Evolutionary conservation across 2,329 filamentous ascomycete genomes (phyloP).

Genomic region (Aspergillus piperis): DNA sequence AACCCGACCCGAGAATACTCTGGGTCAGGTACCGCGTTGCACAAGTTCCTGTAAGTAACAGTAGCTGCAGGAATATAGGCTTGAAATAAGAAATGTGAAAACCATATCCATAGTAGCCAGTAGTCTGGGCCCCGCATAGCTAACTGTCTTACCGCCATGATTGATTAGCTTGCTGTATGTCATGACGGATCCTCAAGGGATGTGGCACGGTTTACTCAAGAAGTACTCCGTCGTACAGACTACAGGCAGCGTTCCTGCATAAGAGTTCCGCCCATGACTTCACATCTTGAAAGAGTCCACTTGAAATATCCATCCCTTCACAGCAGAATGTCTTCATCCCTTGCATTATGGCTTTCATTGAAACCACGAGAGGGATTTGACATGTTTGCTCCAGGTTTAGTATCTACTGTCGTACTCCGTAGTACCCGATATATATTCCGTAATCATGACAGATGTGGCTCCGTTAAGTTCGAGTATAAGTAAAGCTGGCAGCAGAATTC

Average conservation of each 20-base stretch:
- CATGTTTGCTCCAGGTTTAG: neutral
- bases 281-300: neutral
- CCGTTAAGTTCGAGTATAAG: too few species aligned
- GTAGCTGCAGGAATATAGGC: neutral
- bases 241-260: neutral
- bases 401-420: too few species aligned
- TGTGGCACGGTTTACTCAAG: neutral
- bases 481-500: too few species aligned
- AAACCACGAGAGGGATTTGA: neutral
- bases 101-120: neutral
- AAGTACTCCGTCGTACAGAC: too few species aligned
- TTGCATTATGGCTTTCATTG: neutral
- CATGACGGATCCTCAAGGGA: neutral
- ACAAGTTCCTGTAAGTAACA: neutral
- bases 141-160: neutral
- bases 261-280: neutral
- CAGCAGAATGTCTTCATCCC: neutral
- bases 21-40: slow-evolving; percentile 5
- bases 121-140: neutral
- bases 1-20: neutral
- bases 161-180: neutral
- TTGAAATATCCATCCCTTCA: neutral
- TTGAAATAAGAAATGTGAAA: too few species aligned
- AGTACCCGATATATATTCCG: too few species aligned
- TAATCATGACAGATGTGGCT: too few species aligned